Evolutionary conservation across 352 stramenopile genomes (phyloP), one percentile per base, ranked within the genome.

Genomic region (Pythium guiyangense): DNA sequence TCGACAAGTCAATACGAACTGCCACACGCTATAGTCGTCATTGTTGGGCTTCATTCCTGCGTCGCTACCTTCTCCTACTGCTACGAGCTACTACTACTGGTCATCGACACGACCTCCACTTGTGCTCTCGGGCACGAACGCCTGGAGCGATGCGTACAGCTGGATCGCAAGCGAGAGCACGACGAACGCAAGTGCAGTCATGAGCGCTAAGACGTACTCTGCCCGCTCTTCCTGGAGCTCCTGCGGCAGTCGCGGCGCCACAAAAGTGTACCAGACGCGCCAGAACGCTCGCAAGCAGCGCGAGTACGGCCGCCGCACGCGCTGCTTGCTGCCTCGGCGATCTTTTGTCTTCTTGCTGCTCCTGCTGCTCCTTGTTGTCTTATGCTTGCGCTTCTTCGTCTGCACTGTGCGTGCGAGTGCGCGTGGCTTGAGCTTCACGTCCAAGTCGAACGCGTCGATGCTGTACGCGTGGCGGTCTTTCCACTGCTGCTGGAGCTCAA

Each of bases 371-470:
- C 20, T 2, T 15, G 10, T 26, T n/a, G 39, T n/a, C 42, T 27
- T 3, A 6, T 34, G 51, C 14, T 39, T 50, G 14, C 50, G 40
- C n/a, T n/a, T n/a, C 47, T 35, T 60, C 25, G 14, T 52, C 9
- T 8, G 4, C 18, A 12, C 25, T 49, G 45, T 2, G 31, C 31
- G 31, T 35, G 31, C 31, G 31, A 35, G 31, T 35, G 31, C 31
- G 31, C 22, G 22, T 5, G n/a, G n/a, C 25, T 15, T 22, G 40
- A 56, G 27, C 39, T 26, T 47, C 35, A 50, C 39, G 31, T 49
- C 50, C 10, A 51, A 34, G 34, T 57, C 56, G 17, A 57, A 57
- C 9, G 49, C 51, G 51, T 63, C 57, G 34, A 63, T 59, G 18
- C 49, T 59, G 25, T 52, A 56, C 12, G 18, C 25, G 42, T 62